Base-by-base conservation (phyloP, 148 eudicot genomes). In the Suaeda aralocaspica region DNA sequence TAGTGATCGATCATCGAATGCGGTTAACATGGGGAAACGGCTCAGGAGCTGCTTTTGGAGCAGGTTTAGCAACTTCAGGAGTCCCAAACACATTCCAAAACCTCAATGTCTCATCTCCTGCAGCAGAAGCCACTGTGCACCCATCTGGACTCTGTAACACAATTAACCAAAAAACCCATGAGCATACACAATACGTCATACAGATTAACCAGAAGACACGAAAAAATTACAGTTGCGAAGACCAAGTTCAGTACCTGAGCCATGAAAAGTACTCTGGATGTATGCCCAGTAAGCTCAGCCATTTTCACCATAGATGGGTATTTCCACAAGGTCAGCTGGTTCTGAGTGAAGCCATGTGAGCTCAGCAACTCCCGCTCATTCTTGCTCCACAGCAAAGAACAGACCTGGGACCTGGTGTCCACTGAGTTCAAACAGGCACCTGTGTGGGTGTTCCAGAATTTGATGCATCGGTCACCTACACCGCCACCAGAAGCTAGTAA, bases 401-500 rank as follows among this genome's bases (percentile, higher is more conserved):
- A 93, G 1, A 94, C 97, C 70, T 94, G 97, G 0, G 98, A 94
- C 14, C 97, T 97, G 0, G 99, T 94, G 66, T 91, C 92, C 2
- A 90, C 89, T 0, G 96, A 88, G 77, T 88, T 90, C 84, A 93
- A 79, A 78, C 95, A 90, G 0, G 96, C 89, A 25, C 96, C 98
- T 0, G 98, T 91, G 83, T 90, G 96, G 53, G 98, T 88, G 81
- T 93, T 93, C 98, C 98, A 93, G 75, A 93, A 93, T 68, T 89
- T 94, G 15, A 94, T 91, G 75, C 89, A 87, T 39, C 89, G 48
- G 59, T 94, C 98, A 28, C 89, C 83, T 0, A 91, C 96, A 60
- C 98, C 98, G 52, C 97, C 98, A 15, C 98, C 97, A 2, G 98
- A 78, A 44, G 97, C 97, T 74, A 93, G 64, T 74, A 93, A 67